Conservation (phyloP, 1,284 basidiomycete genomes). For the Taiwanofungus camphoratus region DNA sequence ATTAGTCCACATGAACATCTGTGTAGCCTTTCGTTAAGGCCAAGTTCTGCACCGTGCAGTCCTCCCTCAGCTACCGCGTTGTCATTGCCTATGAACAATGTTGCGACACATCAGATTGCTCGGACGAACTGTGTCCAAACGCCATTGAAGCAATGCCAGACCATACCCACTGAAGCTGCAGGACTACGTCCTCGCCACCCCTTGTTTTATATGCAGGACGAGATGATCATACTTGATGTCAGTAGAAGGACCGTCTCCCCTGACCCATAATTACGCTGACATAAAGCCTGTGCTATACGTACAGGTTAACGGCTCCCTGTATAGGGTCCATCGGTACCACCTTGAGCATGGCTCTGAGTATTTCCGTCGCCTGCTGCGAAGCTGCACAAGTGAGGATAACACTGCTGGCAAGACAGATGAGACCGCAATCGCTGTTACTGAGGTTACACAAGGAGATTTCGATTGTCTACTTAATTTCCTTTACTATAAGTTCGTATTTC, state of each 20-base stretch:
- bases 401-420: slow-evolving; percentile 19
- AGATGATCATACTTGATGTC: slow-evolving; percentile 22
- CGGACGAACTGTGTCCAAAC: background rate
- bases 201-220: slow-evolving; percentile 23
- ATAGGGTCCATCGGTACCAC: slow-evolving; percentile 29
- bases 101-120: background rate
- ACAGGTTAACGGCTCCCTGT: slow-evolving; percentile 26
- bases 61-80: slow-evolving; percentile 7
- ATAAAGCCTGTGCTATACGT: background rate
- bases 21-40: background rate
- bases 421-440: slow-evolving; percentile 16
- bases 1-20: background rate
- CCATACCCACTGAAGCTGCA: background rate
- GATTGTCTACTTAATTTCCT: slow-evolving; percentile 25
- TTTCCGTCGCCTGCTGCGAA: slow-evolving; percentile 26
- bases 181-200: slow-evolving; percentile 15
- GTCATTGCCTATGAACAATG: slow-evolving; percentile 1
- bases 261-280: background rate
- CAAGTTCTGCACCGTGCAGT: background rate
- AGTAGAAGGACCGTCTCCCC: slow-evolving; percentile 1
- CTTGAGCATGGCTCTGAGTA: slow-evolving; percentile 28
- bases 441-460: slow-evolving; percentile 21
- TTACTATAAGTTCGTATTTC: slow-evolving; percentile 19
- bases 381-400: slow-evolving; percentile 12
- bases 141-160: background rate